phyloP scores from a whole-genome alignment of 495 filamentous ascomycete species.

The Aeminium ludgeri region DNA sequence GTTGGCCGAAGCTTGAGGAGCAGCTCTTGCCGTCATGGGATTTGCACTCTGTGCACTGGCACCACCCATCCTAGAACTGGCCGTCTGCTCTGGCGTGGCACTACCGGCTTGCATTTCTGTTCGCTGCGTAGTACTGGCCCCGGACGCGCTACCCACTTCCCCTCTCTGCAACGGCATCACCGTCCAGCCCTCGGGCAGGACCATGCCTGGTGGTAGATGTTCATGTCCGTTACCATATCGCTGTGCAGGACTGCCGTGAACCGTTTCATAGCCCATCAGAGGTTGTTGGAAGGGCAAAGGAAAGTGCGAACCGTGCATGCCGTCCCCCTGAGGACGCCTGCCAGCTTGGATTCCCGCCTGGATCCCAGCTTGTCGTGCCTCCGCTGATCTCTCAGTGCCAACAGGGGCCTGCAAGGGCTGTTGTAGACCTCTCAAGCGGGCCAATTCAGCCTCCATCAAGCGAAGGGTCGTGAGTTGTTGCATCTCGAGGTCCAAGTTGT shows the following conservation, averaged over 20 bases:
- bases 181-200: conserved; percentile 18
- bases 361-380: conserved; percentile 1
- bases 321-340: neutral
- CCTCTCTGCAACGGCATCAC: conserved; percentile 15
- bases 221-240: conserved; percentile 11
- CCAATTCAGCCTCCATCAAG: conserved; percentile 45
- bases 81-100: neutral
- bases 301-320: neutral
- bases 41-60: too few relatives aligned
- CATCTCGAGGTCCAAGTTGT: conserved; percentile 33
- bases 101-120: neutral
- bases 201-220: conserved; percentile 14
- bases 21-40: too few relatives aligned
- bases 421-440: conserved; percentile 32
- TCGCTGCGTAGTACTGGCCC: neutral
- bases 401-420: conserved; percentile 5
- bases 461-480: conserved; percentile 40
- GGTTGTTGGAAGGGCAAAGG: neutral
- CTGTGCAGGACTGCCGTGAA: conserved; percentile 4
- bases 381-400: conserved; percentile 2
- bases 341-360: neutral
- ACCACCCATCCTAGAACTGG: too few relatives aligned
- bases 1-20: too few relatives aligned
- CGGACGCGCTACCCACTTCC: neutral
- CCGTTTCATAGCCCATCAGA: neutral